A percentile compares a stretch with the other conserved stretches of the same genome.
Evolutionary conservation across 441 rosid genomes (phyloP).

Genomic region (Eruca vesicaria): DNA sequence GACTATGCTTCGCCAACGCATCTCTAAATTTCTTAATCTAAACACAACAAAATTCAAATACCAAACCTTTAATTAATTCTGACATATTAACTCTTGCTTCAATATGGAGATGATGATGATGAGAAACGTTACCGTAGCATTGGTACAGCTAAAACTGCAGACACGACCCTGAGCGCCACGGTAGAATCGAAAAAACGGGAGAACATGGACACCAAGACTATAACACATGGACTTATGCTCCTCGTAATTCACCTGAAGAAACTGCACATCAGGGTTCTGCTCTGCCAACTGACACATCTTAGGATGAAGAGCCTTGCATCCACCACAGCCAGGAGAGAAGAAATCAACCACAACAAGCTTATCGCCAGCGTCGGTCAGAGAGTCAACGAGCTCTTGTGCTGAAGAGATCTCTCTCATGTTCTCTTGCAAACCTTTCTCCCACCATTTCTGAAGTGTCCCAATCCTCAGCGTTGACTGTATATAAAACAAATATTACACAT

Average conservation of each 20-base stretch:
- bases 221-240: slow-evolving; percentile 96
- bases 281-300: slow-evolving; percentile 90
- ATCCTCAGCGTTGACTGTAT: slow-evolving; percentile 50
- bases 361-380: slow-evolving; percentile 68
- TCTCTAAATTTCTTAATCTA: slow-evolving; percentile 94
- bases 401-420: slow-evolving; percentile 84
- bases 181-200: slow-evolving; percentile 86
- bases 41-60: not conserved
- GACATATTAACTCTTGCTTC: not conserved
- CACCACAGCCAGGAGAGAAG: slow-evolving; percentile 97
- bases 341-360: slow-evolving; percentile 82
- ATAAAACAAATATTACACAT: not conserved
- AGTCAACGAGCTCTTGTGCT: slow-evolving; percentile 82
- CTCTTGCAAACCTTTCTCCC: slow-evolving; percentile 77
- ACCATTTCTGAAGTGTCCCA: slow-evolving; percentile 69
- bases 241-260: slow-evolving; percentile 89
- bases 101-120: not conserved
- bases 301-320: slow-evolving; percentile 96
- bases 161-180: slow-evolving; percentile 85
- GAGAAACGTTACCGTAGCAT: slow-evolving; percentile 74
- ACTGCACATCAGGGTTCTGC: slow-evolving; percentile 73
- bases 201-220: slow-evolving; percentile 84
- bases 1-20: slow-evolving; percentile 77
- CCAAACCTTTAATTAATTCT: not conserved
- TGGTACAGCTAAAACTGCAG: slow-evolving; percentile 95